Base-by-base conservation (phyloP, 305 asterid species). In the Fraxinus sp. region DNA sequence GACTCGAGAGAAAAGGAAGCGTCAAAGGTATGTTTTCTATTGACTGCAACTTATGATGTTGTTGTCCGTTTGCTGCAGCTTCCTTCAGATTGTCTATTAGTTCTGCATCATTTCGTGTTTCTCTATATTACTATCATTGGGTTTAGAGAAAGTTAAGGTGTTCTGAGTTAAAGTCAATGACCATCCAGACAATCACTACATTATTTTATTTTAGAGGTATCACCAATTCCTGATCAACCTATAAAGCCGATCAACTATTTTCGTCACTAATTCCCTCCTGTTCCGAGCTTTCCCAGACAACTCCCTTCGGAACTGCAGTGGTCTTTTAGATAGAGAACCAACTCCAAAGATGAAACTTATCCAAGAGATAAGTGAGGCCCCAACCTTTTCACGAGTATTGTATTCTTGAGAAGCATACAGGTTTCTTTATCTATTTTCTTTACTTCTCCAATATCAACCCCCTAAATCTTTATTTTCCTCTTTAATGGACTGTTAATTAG, bases 1-100 rank as follows among this genome's bases (percentile, higher is more conserved):
- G 86, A 85, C 89, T 81, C 91, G 93, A 57, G 97, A 97, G 76
- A 91, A 87, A 80, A 93, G 95, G 87, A 97, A 97, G 84, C 92
- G 99, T 26, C 96, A 89, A 82, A 90, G 98, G 99, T 96, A 88
- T 74, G 81, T 4, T 18, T 62, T 78, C 72, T 77, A 49, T 55
- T 26, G 59, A 35, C 80, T 77, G 72, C 80, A 77, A 8, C 43
- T 55, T 55, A 9, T 28, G 80, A 33, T n/a, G 24, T 49, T 28
- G 11, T 16, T 20, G 55, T 57, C 71, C 37, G 74, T 18, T 76
- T 59, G 64, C 43, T 82, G 77, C 36, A 55, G 55, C 73, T 26
- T 78, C 81, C 9, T 26, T 28, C n/a, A 77, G 35, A 28, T 7
- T 70, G 41, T 64, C 72, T 68, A 26, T 43, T 73, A 52, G 75